Conservation (phyloP, 192 early-diverging fungal species). For the Mortierella antarctica region DNA sequence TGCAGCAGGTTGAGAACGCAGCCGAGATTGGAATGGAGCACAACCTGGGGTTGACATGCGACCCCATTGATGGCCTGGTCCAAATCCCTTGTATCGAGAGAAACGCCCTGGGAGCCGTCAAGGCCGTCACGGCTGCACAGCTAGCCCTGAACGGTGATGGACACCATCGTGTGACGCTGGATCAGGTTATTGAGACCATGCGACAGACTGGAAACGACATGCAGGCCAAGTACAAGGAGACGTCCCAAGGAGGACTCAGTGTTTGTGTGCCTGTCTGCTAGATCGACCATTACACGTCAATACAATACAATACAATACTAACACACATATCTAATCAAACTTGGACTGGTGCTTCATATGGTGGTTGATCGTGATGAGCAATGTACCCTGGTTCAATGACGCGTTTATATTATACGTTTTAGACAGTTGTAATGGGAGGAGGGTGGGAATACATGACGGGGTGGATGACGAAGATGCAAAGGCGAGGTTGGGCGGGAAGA, state of each 20-base stretch:
- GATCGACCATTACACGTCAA: neutral
- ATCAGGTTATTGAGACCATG: conserved; percentile 97
- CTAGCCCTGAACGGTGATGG: conserved; percentile 95
- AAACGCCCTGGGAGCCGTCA: conserved; percentile 94
- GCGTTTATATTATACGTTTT: no score
- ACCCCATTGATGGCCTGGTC: conserved; percentile 93
- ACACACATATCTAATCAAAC: neutral
- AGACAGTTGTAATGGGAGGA: no score
- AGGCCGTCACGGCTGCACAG: conserved; percentile 96
- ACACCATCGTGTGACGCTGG: conserved; percentile 88
- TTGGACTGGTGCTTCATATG: no score
- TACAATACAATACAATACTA: neutral
- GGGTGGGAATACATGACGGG: no score
- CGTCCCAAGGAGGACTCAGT: conserved; percentile 86
- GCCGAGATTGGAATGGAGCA: conserved; percentile 98
- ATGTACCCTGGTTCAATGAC: no score
- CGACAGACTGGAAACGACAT: conserved; percentile 91
- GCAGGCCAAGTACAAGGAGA: conserved; percentile 98
- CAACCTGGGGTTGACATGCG: conserved; percentile 85
- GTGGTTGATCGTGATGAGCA: no score
- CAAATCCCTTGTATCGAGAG: conserved; percentile 98
- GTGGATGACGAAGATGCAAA: no score
- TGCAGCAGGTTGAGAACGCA: conserved; percentile 92
- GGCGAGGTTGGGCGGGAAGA: no score
- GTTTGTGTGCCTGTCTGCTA: conserved; percentile 42